phyloP scores from a whole-genome alignment of 345 rosid species.

The Hevea brasiliensis region DNA sequence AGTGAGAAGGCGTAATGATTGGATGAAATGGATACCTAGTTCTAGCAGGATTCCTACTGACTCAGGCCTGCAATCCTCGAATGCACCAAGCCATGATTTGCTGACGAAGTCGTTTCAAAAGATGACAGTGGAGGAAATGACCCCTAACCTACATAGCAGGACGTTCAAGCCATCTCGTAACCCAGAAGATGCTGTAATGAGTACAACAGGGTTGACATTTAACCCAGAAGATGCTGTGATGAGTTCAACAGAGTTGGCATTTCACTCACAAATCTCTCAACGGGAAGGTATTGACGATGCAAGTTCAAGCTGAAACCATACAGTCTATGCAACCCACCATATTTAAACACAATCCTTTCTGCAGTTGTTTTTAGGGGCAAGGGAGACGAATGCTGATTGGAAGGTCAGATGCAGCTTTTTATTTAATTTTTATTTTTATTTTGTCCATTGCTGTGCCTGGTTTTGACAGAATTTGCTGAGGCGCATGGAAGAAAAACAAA shows the following conservation, averaged over 20 bases:
- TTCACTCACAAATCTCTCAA: slow-evolving; percentile 13
- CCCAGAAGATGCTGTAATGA: slow-evolving; percentile 8
- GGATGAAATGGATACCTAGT: slow-evolving; percentile 49
- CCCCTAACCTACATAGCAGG: slow-evolving; percentile 19
- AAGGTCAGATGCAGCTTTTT: slow-evolving; percentile 12
- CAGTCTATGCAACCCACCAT: neutral
- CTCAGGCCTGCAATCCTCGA: slow-evolving; percentile 18
- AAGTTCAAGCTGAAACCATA: slow-evolving; percentile 14
- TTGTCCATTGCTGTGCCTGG: slow-evolving; percentile 18
- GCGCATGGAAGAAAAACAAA: slow-evolving; percentile 22
- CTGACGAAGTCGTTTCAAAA: slow-evolving; percentile 40
- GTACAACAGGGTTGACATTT: slow-evolving; percentile 1
- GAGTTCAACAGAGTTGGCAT: slow-evolving; percentile 6
- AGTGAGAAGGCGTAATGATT: slow-evolving; percentile 55
- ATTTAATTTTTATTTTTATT: neutral
- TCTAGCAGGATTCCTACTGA: slow-evolving; percentile 28
- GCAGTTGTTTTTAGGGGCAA: neutral
- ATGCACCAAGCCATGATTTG: slow-evolving; percentile 25
- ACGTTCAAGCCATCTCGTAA: neutral
- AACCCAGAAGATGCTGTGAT: too few species aligned
- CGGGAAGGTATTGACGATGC: slow-evolving; percentile 17
- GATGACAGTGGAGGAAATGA: slow-evolving; percentile 32
- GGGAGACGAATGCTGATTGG: neutral
- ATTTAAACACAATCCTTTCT: slow-evolving; percentile 6
- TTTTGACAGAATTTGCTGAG: slow-evolving; percentile 34